phyloP scores from a whole-genome alignment of 2,329 filamentous ascomycete genomes.

The Xylariaceae sp. region DNA sequence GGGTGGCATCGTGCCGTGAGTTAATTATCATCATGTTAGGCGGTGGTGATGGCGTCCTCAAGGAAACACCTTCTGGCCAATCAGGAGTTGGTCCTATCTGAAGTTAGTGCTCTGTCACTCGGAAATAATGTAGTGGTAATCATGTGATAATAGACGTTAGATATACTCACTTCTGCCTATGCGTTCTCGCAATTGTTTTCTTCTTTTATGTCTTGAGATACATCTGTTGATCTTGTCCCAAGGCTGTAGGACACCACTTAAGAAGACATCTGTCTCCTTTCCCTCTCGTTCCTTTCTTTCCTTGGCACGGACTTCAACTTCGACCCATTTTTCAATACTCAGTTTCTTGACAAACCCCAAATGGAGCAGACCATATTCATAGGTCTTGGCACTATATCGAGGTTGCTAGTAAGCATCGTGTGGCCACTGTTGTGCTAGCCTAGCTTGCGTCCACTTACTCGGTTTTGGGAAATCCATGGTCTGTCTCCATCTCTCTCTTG shows the following conservation, averaged over 20 bases:
- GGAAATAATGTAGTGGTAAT: too few species aligned
- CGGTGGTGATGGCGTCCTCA: neutral
- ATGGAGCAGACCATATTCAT: slow-evolving; percentile 2
- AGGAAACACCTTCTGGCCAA: neutral
- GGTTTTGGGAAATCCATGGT: neutral
- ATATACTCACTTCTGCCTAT: neutral
- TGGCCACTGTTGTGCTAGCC: neutral
- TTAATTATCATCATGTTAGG: neutral
- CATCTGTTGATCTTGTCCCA: neutral
- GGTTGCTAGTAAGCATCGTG: neutral
- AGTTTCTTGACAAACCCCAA: slow-evolving; percentile 4
- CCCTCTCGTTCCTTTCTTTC: slow-evolving; percentile 5
- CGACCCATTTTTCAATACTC: neutral
- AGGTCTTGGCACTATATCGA: neutral
- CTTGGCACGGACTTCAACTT: neutral
- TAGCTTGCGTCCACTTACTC: neutral
- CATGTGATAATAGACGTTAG: too few species aligned
- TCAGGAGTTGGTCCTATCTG: slow-evolving; percentile 4
- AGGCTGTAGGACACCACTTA: slow-evolving; percentile 1
- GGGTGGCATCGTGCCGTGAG: neutral
- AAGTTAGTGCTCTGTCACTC: neutral
- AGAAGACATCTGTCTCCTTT: slow-evolving; percentile 2
- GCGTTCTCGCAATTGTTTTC: neutral
- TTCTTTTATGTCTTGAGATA: neutral
- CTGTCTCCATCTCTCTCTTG: slow-evolving; percentile 10